Base-by-base conservation (phyloP, 306 rosid species). In the Rubus parviflorus region DNA sequence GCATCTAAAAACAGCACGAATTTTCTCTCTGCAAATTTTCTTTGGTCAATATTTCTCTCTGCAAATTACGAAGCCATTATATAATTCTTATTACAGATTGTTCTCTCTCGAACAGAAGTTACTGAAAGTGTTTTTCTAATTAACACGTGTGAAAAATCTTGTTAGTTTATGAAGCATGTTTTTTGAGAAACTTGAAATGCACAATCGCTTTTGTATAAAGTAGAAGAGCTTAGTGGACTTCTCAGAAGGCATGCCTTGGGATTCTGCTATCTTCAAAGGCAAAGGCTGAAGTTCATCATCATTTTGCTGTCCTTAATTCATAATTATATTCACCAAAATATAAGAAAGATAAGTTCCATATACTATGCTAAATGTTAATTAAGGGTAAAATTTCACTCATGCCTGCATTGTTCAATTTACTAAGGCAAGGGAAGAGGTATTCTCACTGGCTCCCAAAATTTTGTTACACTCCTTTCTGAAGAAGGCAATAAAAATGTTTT, bases 261-360 rank as follows among this genome's bases (percentile, higher is more conserved):
- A 72, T 86, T 81, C 78, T 62, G 68, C 80, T 30, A 77, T 82
- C 75, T 64, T 60, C 0, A 63, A 45, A 72, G 85, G 64, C 77
- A 38, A 75, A 72, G 66, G 48, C 68, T 35, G 75, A 63, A 78
- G 75, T 77, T 79, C 75, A 79, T 68, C 77, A 58, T 81, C 75
- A 30, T 30, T n/a, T n/a, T n/a, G n/a, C 79, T 81, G 82, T 77
- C 76, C 68, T 41, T 4, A 47, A 8, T 41, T 40, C 46, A 49
- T 72, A 13, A 22, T 25, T 75, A 4, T 11, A 7, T 43, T 23
- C 25, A n/a, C 58, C 23, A 53, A 53, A 6, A n/a, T 51, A 51
- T 5, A 15, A 7, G 61, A 54, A 54, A 54, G 3, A 17, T 52
- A 53, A 53, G 60, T 53, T 53, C 12, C 61, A 7, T 56, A 2